A percentile compares a stretch with the other conserved stretches of the same genome.
Evolutionary conservation across 345 rosid genomes (phyloP).

Genomic region (Arabis hirsuta): DNA sequence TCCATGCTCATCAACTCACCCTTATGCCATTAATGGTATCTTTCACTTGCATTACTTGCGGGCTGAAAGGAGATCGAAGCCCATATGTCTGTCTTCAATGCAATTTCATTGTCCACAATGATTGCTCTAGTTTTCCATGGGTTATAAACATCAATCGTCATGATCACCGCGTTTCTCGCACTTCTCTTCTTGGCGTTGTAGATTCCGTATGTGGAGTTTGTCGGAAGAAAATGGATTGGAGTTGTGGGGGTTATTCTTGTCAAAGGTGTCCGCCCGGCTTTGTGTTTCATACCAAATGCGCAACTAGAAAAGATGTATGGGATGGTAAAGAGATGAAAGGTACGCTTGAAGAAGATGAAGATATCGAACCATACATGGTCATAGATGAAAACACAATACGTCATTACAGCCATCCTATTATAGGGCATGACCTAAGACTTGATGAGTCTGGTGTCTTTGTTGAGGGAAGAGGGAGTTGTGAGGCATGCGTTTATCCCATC

Average conservation of each 20-base stretch:
- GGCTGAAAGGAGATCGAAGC: neutral
- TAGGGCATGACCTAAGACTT: neutral
- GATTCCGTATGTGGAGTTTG: neutral
- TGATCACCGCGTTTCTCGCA: neutral
- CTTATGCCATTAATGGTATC: neutral
- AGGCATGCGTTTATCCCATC: conserved; percentile 14
- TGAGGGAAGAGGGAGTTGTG: neutral
- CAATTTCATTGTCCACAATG: neutral
- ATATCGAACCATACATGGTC: neutral
- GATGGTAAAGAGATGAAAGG: neutral
- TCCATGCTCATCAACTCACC: conserved; percentile 4
- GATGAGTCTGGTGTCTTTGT: conserved; percentile 1
- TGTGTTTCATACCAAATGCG: neutral
- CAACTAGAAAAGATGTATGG: neutral
- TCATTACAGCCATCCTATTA: neutral
- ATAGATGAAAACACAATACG: conserved; percentile 2
- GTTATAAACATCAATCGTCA: conserved; percentile 20
- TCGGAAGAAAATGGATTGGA: conserved; percentile 1
- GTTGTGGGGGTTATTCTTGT: neutral
- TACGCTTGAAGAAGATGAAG: neutral
- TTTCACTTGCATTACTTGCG: conserved; percentile 13
- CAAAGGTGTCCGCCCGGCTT: neutral
- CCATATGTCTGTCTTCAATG: conserved; percentile 18
- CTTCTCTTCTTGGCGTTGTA: neutral
- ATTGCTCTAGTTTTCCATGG: conserved; percentile 1